Base-by-base conservation (phyloP, 306 rosid genomes). In the Cucurbita maxima region DNA sequence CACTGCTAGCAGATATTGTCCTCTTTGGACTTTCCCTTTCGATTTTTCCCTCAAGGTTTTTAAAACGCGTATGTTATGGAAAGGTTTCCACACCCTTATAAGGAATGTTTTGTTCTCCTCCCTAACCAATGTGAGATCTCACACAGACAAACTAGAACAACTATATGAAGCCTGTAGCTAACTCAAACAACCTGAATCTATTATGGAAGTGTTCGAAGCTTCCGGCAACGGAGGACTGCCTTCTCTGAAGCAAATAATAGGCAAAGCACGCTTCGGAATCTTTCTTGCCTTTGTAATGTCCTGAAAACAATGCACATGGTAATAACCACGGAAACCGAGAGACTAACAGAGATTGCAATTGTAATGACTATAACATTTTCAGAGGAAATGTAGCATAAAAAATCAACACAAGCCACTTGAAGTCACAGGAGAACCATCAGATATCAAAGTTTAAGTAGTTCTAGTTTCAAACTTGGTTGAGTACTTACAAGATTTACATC, bases 221-320 rank as follows among this genome's bases (percentile, higher is more conserved):
- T 89, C 96, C 1, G 99, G 92, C 62, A 91, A 82, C 43, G 99
- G 99, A 61, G 85, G 99, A 74, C 99, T 84, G 53, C 99, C 97
- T 79, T 85, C 86, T 82, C 96, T 88, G 80, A 95, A 85, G 84
- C 99, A 95, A 83, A 89, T 79, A 70, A 91, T 52, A 8, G 96
- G 97, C 79, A 87, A 71, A 37, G 71, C 37, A 58, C 84, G 85
- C 81, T 84, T 58, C 14, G 88, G 87, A 79, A 88, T 60, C 79
- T 77, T 84, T 72, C 83, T 85, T 75, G 83, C 59, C 62, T 80
- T 83, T 38, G 77, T 50, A 71, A 74, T 61, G 75, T 86, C 96
- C 99, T 95, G 87, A 77, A 80, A 85, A 72, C 62, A 84, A 55
- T 9, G 20, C 18, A 73, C 72, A 67, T 44, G 9, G 76, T 67